Evolutionary conservation across 805 yeast species (phyloP), one percentile per base, ranked within the genome.

Genomic region (Lachancea nothofagi): DNA sequence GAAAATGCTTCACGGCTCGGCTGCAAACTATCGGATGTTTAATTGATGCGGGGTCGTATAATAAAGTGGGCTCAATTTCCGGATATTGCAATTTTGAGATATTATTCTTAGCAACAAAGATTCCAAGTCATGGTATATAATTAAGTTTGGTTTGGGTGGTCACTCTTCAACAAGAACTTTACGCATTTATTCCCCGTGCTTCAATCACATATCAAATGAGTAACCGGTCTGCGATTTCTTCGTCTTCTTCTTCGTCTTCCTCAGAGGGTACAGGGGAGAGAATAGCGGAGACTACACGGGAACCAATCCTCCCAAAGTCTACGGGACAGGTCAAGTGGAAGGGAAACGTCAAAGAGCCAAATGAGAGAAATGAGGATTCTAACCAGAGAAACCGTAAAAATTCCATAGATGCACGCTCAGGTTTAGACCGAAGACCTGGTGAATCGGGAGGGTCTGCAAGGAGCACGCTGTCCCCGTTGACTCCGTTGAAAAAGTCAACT

Each of bases 291-390:
- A n/a, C n/a, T n/a, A n/a, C n/a, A n/a, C 26, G 26, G 12, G 12
- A 12, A 23, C 26, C 26, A 23, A 8, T 9, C 8, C 26, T 23
- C 8, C 8, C 26, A 12, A 25, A 26, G 8, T 17, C 40, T 15
- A 23, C 21, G 13, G 43, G 38, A 12, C 30, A 33, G 27, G 34
- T 45, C 10, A 40, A 29, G 4, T 40, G 44, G 44, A 23, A 42
- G 14, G 42, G 32, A 27, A 34, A 38, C 21, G 38, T 37, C 14
- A 31, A 31, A 26, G 31, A 28, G 20, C n/a, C 38, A 26, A 29
- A 27, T n/a, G 9, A 23, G 10, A 23, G 4, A 13, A 14, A 12
- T 5, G 30, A 27, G 14, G 27, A 25, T 31, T 36, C 13, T 23
- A 23, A 23, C 7, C 10, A 23, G 10, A 10, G 7, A 7, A 23